Evolutionary conservation across 306 rosid species (phyloP), one percentile per base, ranked within the genome.

Genomic region (Quercus agrifolia): DNA sequence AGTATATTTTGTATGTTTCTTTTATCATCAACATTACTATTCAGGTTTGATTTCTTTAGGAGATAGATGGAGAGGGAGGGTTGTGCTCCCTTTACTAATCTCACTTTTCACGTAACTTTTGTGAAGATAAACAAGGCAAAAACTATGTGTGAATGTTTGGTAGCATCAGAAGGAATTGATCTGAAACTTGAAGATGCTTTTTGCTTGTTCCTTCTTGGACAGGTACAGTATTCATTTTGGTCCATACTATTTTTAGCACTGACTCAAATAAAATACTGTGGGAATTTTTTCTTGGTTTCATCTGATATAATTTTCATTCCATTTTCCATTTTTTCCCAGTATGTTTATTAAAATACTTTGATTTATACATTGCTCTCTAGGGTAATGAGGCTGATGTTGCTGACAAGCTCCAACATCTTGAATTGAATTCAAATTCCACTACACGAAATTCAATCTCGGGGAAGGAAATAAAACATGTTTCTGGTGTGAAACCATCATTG

Each of bases 111-210:
- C 63, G 7, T 71, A 77, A 78, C 78, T 78, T 69, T 82, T 69
- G 25, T 84, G 84, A 87, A 95, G 98, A 90, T 96, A 79, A 83
- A 80, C 77, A 91, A 86, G 77, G 94, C 92, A 81, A 93, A 91
- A 86, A 77, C 72, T 82, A 90, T 96, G 72, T 89, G 96, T 33
- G 99, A 96, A 85, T 91, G 98, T 85, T 82, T 96, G 83, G 85
- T 82, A 41, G 88, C 87, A 77, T 91, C 99, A 23, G 99, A 93
- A 77, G 96, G 96, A 62, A 76, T 88, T 62, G 92, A 91, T 91
- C 83, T 96, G 85, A 96, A 93, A 86, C 86, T 93, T 73, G 99
- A 93, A 84, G 98, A 93, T 74, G 86, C 92, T 56, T 85, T 95
- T 81, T 93, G 98, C 77, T 77, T 74, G 61, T 91, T 90, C 81